These are phyloP conservation scores for Claviceps fusiformis DNA, from an alignment of 2,329 filamentous ascomycete genomes.

Conservation along the genomic window DNA sequence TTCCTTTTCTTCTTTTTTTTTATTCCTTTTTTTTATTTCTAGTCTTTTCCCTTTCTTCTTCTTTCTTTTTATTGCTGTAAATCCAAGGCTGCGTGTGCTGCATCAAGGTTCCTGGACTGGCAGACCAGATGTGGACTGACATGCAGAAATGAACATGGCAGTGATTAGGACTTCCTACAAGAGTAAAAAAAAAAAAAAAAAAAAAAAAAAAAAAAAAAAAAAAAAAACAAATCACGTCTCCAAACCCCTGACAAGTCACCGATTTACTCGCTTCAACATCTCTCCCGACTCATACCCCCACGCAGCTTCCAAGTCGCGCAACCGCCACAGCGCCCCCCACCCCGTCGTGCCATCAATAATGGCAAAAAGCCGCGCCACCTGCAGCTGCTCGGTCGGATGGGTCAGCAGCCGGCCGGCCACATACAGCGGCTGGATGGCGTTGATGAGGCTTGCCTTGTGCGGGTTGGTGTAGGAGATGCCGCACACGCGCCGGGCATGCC, in stretches of 20 bases:
- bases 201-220: too few species aligned
- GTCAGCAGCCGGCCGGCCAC: slow-evolving; percentile 35
- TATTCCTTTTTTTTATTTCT: too few species aligned
- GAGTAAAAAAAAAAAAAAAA: too few species aligned
- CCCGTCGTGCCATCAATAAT: slow-evolving; percentile 33
- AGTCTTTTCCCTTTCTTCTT: too few species aligned
- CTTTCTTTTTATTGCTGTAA: too few species aligned
- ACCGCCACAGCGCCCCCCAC: slow-evolving; percentile 35
- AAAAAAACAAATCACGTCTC: too few species aligned
- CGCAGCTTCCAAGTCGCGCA: slow-evolving; percentile 29
- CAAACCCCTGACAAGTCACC: not conserved
- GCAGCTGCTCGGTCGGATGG: slow-evolving; percentile 23
- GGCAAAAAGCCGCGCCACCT: slow-evolving; percentile 24
- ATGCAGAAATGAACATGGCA: too few species aligned
- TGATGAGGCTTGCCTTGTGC: slow-evolving; percentile 26
- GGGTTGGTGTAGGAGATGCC: slow-evolving; percentile 36
- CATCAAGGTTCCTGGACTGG: too few species aligned
- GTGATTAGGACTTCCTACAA: too few species aligned
- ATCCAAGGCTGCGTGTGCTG: too few species aligned
- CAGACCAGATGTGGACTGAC: too few species aligned
- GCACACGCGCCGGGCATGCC: slow-evolving; percentile 22
- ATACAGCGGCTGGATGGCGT: slow-evolving; percentile 38
- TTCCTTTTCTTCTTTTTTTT: too few species aligned
- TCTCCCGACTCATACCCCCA: slow-evolving; percentile 18
- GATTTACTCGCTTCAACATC: not conserved